Evolutionary conservation across 805 yeast genomes (phyloP).

Genomic region (Pichia paraexigua): DNA sequence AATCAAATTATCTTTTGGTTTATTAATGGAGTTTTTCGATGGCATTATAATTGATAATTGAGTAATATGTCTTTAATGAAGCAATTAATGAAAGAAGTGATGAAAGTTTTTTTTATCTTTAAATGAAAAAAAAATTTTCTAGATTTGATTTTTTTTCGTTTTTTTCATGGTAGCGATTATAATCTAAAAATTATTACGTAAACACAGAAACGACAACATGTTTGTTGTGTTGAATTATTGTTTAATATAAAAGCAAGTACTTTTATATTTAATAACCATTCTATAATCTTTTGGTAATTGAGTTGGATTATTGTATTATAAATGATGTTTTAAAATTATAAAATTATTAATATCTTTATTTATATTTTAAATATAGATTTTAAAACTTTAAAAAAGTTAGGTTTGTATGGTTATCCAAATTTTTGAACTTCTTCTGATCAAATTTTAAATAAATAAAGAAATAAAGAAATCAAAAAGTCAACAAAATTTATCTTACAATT

Average conservation of each 20-base stretch:
- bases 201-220: background rate
- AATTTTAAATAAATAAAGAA: too few relatives aligned
- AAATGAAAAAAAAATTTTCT: background rate
- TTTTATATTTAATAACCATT: too few relatives aligned
- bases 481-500: too few relatives aligned
- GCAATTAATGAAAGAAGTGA: background rate
- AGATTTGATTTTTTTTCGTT: background rate
- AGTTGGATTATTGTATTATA: too few relatives aligned
- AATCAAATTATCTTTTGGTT: constrained; percentile 56
- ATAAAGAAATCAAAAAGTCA: too few relatives aligned
- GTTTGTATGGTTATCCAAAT: too few relatives aligned
- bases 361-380: too few relatives aligned
- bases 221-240: background rate
- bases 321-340: too few relatives aligned
- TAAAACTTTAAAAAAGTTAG: too few relatives aligned
- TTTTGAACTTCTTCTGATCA: too few relatives aligned
- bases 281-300: too few relatives aligned
- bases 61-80: background rate
- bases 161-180: background rate
- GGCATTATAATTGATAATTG: constrained; percentile 47
- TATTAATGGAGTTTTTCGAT: constrained; percentile 72
- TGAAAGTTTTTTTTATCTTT: background rate
- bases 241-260: too few relatives aligned
- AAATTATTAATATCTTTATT: background rate
- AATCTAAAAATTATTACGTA: background rate